Percentiles rank a stretch among this genome's conserved stretches.
phyloP scores from a whole-genome alignment of 2,329 filamentous ascomycete genomes.

The Aspergillus candidus region DNA sequence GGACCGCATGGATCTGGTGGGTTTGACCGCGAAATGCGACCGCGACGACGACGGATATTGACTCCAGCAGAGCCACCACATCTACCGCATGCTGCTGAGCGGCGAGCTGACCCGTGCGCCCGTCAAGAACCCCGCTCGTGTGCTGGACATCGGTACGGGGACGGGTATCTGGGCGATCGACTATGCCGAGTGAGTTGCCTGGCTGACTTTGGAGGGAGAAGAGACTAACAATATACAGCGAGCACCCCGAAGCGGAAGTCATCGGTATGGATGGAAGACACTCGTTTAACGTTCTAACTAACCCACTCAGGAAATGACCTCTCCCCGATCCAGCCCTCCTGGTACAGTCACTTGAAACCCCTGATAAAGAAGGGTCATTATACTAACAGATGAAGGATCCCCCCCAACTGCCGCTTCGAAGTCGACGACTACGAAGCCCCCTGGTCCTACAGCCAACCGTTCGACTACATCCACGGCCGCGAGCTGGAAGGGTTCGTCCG shows the following conservation, averaged over 20 bases:
- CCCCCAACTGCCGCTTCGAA: slow-evolving; percentile 31
- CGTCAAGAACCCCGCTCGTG: slow-evolving; percentile 20
- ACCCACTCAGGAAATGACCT: slow-evolving; percentile 23
- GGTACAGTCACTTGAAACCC: slow-evolving; percentile 12
- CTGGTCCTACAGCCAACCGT: slow-evolving; percentile 24
- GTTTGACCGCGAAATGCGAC: slow-evolving; percentile 5
- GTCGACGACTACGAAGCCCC: slow-evolving; percentile 27
- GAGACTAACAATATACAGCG: slow-evolving; percentile 11
- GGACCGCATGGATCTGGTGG: slow-evolving; percentile 30
- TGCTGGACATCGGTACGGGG: slow-evolving; percentile 32
- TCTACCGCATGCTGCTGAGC: slow-evolving; percentile 29
- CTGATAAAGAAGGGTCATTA: neutral
- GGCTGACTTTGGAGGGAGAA: neutral
- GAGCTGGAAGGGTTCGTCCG: slow-evolving; percentile 26
- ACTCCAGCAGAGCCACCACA: slow-evolving; percentile 25
- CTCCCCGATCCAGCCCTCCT: slow-evolving; percentile 28
- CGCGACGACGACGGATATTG: neutral
- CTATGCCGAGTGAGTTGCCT: slow-evolving; percentile 28
- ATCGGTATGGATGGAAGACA: slow-evolving; percentile 18
- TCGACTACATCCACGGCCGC: slow-evolving; percentile 29
- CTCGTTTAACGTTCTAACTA: neutral
- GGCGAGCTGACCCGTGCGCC: slow-evolving; percentile 24
- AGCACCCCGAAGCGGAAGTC: slow-evolving; percentile 23
- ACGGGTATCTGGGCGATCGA: slow-evolving; percentile 36
- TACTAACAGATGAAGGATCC: slow-evolving; percentile 19